Evolutionary conservation across 2,329 filamentous ascomycete genomes (phyloP), one percentile per base, ranked within the genome.

Genomic region (Penicillium polonicum): DNA sequence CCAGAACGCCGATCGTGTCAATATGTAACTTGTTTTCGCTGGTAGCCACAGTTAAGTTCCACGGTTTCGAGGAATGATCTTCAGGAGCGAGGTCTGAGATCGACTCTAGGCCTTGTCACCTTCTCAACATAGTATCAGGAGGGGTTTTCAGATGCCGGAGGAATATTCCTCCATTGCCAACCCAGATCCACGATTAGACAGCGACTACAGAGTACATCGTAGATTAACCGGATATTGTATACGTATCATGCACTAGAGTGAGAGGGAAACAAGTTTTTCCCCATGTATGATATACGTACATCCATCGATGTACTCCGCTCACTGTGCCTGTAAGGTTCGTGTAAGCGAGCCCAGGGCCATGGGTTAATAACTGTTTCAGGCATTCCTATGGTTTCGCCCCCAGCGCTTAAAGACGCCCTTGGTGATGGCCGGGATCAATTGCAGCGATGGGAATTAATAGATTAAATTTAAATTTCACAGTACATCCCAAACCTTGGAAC

Each of bases 1-100:
- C 64, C 61, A 64, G 64, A 66, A 66, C 52, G 64, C 59, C 59
- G 64, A 66, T 66, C 64, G 44, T 57, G 55, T 59, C 48, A 39
- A 45, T 52, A 25, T 33, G 31, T 13, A 31, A 35, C 51, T 55
- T 39, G 38, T 49, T 57, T 48, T 38, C 45, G 50, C 38, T 45
- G 52, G 38, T 52, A 36, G 13, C 38, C 41, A 27, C 27, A 50
- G 38, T 44, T 45, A 15, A 45, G 21, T 52, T 21, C 50, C 50
- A 45, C 10, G 51, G 39, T 36, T 55, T 44, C 27, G 19, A 48
- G 50, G 45, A 46, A 55, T 53, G 51, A 55, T 58, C 44, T 52
- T 57, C 56, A 58, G 56, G 55, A 58, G 55, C 51, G 55, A 33
- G 55, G 51, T 58, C 31, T 52, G 39, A 9, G 41, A 56, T 42